These are phyloP conservation scores for Globisporangium spiculum DNA, from an alignment of 352 stramenopile species.

Conservation along the genomic window DNA sequence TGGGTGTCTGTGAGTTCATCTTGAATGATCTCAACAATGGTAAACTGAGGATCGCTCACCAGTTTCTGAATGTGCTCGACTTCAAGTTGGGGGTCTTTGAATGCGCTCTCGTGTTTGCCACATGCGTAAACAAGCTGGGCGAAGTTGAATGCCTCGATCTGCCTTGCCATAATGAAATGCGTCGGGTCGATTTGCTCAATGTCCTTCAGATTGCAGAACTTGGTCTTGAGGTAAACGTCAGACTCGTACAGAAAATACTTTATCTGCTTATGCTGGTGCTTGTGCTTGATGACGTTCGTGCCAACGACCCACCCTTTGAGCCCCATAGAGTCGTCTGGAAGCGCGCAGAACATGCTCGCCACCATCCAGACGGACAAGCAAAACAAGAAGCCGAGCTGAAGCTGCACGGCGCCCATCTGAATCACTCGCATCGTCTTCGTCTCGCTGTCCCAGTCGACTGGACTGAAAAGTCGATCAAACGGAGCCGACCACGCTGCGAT, in stretches of 20 bases:
- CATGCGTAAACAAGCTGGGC: conserved; percentile 41
- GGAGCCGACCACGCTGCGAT: conserved; percentile 30
- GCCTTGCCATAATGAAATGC: conserved; percentile 38
- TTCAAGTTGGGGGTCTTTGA: conserved; percentile 14
- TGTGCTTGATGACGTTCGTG: conserved; percentile 5
- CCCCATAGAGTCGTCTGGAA: conserved; percentile 24
- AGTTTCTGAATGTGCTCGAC: conserved; percentile 24
- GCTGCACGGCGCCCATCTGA: conserved; percentile 23
- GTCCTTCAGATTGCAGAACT: conserved; percentile 24
- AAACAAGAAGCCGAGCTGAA: conserved; percentile 31
- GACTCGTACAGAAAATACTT: conserved; percentile 44
- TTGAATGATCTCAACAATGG: conserved; percentile 32
- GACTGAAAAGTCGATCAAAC: conserved; percentile 25
- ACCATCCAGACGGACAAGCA: conserved; percentile 31
- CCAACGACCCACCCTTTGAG: conserved; percentile 23
- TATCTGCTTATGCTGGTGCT: conserved; percentile 18
- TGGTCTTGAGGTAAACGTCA: conserved; percentile 33
- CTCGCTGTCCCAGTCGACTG: conserved; percentile 6
- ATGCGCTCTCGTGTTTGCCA: conserved; percentile 28
- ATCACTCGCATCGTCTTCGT: conserved; percentile 15
- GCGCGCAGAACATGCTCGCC: conserved; percentile 28
- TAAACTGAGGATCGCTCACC: conserved; percentile 25
- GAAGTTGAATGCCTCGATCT: conserved; percentile 49
- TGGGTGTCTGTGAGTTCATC: conserved; percentile 38
- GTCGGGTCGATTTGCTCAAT: conserved; percentile 26